These are phyloP conservation scores for Talaromyces thailandensis DNA, from an alignment of 495 filamentous ascomycete genomes.

Conservation along the genomic window DNA sequence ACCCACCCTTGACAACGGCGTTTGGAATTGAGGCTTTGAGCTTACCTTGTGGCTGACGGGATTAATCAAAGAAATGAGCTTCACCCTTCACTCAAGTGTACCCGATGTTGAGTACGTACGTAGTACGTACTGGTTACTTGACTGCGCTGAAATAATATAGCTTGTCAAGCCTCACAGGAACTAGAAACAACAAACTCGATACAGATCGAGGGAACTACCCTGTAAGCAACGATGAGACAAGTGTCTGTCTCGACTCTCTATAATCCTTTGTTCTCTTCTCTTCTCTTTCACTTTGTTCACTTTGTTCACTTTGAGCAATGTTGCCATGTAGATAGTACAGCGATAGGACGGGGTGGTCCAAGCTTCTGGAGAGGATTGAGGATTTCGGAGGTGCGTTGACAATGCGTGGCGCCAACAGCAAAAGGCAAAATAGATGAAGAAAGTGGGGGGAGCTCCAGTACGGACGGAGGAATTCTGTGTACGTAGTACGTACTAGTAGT, in stretches of 20 bases:
- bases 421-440: not conserved
- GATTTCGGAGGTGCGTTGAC: not conserved
- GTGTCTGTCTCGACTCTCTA: not conserved
- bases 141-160: not conserved
- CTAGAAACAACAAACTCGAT: too few relatives aligned
- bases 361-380: slow-evolving; percentile 1
- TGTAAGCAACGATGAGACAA: not conserved
- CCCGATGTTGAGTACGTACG: not conserved
- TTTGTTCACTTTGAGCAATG: too few relatives aligned
- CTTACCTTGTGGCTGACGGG: not conserved
- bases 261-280: too few relatives aligned
- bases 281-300: too few relatives aligned
- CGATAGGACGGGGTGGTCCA: not conserved
- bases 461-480: too few relatives aligned
- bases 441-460: not conserved
- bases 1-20: not conserved
- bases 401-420: not conserved
- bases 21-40: not conserved
- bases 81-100: not conserved
- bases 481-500: too few relatives aligned
- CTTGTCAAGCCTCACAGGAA: too few relatives aligned
- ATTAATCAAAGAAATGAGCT: not conserved
- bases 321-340: too few relatives aligned
- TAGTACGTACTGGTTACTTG: not conserved
- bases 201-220: too few relatives aligned